phyloP scores from a whole-genome alignment of 345 rosid species.

The Pistacia vera region DNA sequence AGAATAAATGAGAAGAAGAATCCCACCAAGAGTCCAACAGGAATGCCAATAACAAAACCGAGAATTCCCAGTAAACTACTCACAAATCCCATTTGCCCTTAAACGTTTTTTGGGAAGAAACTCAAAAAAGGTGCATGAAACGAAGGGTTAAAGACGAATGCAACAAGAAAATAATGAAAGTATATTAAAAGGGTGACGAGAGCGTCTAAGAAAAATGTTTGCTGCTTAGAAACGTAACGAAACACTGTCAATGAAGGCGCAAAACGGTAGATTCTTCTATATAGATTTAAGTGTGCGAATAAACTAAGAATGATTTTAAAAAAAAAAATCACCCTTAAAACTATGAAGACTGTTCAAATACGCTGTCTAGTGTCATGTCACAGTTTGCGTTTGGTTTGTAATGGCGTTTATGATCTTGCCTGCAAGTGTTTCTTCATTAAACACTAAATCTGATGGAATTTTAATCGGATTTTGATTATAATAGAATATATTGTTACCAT shows the following conservation, averaged over 20 bases:
- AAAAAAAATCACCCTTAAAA: neutral
- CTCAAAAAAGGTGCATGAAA: neutral
- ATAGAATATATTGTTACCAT: too few species aligned
- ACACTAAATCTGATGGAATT: too few species aligned
- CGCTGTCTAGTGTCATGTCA: neutral
- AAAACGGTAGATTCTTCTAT: neutral
- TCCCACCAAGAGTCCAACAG: conserved; percentile 68
- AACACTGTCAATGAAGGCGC: conserved; percentile 1
- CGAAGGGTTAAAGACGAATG: neutral
- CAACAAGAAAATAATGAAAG: neutral
- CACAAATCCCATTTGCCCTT: conserved; percentile 47
- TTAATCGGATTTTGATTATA: too few species aligned
- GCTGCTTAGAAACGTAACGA: neutral
- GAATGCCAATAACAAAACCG: conserved; percentile 75
- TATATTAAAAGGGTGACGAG: neutral
- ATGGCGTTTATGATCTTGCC: neutral
- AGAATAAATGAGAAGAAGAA: conserved; percentile 68
- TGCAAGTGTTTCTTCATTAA: too few species aligned
- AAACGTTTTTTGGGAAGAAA: neutral
- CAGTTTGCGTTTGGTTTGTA: neutral
- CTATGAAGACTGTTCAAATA: neutral
- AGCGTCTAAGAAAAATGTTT: neutral
- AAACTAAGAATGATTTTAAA: too few species aligned
- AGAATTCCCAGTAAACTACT: conserved; percentile 54
- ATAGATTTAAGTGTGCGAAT: too few species aligned